A percentile compares a stretch with the other conserved stretches of the same genome.
phyloP scores from a whole-genome alignment of 78 protist genomes.

The Dictyostelium firmibasis region DNA sequence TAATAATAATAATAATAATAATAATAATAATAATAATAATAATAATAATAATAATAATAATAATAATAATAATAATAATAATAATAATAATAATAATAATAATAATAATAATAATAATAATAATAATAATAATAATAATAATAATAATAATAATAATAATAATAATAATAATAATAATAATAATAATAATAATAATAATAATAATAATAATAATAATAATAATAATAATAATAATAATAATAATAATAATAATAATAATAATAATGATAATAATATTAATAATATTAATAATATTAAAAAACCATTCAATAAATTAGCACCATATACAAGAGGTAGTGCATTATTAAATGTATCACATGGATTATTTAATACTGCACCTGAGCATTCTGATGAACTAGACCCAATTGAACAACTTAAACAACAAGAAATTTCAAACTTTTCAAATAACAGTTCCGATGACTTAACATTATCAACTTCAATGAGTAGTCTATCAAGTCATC shows the following conservation, averaged over 20 bases:
- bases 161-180: not conserved
- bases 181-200: not conserved
- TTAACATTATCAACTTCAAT: not conserved
- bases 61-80: not conserved
- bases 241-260: not conserved
- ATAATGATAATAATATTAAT: not conserved
- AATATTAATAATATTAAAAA: not conserved
- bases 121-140: not conserved
- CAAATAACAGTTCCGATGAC: not conserved
- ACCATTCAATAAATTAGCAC: conserved; percentile 35
- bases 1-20: too few relatives aligned
- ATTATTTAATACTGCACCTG: not conserved
- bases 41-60: not conserved
- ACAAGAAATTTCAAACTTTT: not conserved
- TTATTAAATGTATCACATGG: conserved; percentile 42
- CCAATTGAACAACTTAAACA: not conserved
- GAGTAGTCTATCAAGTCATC: not conserved
- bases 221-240: not conserved
- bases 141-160: not conserved
- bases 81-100: not conserved
- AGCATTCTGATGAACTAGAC: not conserved
- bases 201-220: not conserved
- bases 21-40: not conserved
- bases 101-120: too few relatives aligned
- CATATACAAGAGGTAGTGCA: conserved; percentile 42